phyloP scores from a whole-genome alignment of 345 rosid genomes.

The Corchorus capsularis region DNA sequence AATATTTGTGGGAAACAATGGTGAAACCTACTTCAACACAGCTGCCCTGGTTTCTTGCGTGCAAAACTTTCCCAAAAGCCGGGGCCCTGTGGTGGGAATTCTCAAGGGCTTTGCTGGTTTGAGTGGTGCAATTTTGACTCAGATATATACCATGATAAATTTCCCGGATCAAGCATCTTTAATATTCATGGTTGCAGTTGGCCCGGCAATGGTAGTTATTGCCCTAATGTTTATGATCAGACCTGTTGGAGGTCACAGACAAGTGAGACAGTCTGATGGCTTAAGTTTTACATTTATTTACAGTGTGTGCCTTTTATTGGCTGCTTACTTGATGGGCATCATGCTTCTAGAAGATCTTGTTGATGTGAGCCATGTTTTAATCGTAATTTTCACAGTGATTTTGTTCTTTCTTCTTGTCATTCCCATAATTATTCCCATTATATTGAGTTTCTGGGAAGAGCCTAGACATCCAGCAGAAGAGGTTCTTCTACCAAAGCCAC shows the following conservation, averaged over 20 bases:
- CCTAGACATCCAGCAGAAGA: constrained; percentile 51
- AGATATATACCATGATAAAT: constrained; percentile 73
- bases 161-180: constrained; percentile 81
- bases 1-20: constrained; percentile 89
- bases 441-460: constrained; percentile 51
- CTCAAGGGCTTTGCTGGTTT: constrained; percentile 97
- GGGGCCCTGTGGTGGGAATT: constrained; percentile 98
- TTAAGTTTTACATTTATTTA: constrained; percentile 67
- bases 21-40: constrained; percentile 97
- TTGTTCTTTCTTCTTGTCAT: constrained; percentile 62
- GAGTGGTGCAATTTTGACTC: constrained; percentile 95
- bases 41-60: constrained; percentile 92
- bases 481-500: constrained; percentile 50
- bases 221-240: constrained; percentile 81
- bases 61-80: constrained; percentile 92
- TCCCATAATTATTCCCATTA: constrained; percentile 72
- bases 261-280: constrained; percentile 67
- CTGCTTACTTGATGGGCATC: constrained; percentile 86
- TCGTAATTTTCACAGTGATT: constrained; percentile 52
- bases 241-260: constrained; percentile 96
- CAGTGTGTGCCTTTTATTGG: constrained; percentile 77
- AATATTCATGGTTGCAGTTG: constrained; percentile 96
- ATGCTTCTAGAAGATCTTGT: constrained; percentile 87
- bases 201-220: constrained; percentile 75
- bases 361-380: constrained; percentile 48